These are phyloP conservation scores for Gossypium turneri DNA, from an alignment of 345 rosid species.

Conservation along the genomic window DNA sequence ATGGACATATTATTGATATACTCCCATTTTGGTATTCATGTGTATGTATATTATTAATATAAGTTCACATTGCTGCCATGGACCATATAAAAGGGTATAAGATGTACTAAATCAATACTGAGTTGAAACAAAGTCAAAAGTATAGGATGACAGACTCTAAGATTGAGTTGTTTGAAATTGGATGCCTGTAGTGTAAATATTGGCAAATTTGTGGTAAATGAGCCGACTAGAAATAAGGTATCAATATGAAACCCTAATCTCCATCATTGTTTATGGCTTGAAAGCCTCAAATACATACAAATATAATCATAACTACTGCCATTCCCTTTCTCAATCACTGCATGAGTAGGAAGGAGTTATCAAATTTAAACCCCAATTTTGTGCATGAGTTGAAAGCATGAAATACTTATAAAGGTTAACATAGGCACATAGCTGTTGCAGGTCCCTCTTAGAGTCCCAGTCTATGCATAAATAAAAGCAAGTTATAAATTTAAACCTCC, in stretches of 20 bases:
- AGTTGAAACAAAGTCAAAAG: background rate
- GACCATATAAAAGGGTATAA: background rate
- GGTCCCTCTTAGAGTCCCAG: background rate
- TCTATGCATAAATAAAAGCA: background rate
- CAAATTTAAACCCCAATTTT: background rate
- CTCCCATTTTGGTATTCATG: background rate
- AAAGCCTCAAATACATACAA: background rate
- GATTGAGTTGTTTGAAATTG: background rate
- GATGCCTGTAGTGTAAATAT: background rate
- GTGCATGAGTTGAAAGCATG: background rate
- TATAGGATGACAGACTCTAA: background rate
- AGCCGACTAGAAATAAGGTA: background rate
- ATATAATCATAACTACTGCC: background rate
- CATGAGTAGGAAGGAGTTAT: background rate
- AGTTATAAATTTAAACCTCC: background rate
- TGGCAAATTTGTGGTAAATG: background rate
- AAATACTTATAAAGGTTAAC: background rate
- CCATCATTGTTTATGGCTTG: background rate
- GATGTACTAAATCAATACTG: background rate
- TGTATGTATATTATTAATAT: background rate
- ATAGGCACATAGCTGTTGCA: background rate
- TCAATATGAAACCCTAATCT: background rate
- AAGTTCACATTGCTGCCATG: background rate
- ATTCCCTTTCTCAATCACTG: background rate
- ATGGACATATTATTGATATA: background rate